Percentiles rank a stretch among this genome's conserved stretches.
These are phyloP conservation scores for Trichosporon sp. DNA, from an alignment of 1,284 basidiomycete genomes.

Conservation along the genomic window DNA sequence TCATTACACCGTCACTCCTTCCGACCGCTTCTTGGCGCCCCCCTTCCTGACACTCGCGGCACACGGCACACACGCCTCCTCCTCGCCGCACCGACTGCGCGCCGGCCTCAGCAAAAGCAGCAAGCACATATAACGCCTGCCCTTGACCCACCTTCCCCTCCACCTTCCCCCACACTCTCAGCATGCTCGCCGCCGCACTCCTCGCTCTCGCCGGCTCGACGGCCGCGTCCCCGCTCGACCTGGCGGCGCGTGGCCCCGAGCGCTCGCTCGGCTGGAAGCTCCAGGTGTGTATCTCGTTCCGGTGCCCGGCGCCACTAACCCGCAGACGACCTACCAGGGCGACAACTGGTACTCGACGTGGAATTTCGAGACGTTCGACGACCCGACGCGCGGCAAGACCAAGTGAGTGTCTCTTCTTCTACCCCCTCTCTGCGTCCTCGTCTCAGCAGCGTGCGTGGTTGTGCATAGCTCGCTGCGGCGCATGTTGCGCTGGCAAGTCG, in stretches of 20 bases:
- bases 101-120: neutral
- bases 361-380: constrained; percentile 8
- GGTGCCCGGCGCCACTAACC: neutral
- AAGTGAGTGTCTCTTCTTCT: constrained; percentile 4
- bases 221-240: neutral
- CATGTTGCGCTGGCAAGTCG: neutral
- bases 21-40: neutral
- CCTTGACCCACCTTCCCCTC: neutral
- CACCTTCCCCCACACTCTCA: neutral
- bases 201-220: neutral
- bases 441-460: no score
- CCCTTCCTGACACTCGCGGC: neutral
- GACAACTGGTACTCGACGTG: constrained; percentile 8
- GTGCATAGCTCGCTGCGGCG: neutral
- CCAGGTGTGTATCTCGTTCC: neutral
- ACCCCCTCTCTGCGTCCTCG: no score
- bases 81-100: neutral
- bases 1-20: neutral
- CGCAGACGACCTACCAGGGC: constrained; percentile 5
- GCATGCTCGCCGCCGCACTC: neutral
- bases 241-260: neutral
- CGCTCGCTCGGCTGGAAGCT: constrained; percentile 1
- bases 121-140: neutral
- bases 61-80: neutral
- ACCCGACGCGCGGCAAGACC: constrained; percentile 13